Percentiles rank a stretch among this genome's conserved stretches.
These are phyloP conservation scores for Anthostomella pinea DNA, from an alignment of 2,329 filamentous ascomycete species.

Conservation along the genomic window DNA sequence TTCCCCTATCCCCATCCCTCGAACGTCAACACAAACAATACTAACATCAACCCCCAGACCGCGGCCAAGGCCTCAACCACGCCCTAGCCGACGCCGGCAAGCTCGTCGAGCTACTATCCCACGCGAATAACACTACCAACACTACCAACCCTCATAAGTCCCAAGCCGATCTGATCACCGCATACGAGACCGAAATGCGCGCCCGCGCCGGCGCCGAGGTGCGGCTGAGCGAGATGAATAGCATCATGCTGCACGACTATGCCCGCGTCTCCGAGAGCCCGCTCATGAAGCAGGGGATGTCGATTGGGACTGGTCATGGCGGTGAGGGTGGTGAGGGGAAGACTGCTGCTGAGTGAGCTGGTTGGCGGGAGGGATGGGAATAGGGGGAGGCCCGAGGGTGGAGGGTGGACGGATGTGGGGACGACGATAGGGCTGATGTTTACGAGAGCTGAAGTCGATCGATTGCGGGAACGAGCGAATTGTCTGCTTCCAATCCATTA, in stretches of 20 bases:
- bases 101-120: conserved; percentile 32
- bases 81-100: conserved; percentile 41
- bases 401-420: no score
- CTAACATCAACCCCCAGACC: conserved; percentile 25
- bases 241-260: conserved; percentile 45
- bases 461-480: conserved; percentile 9
- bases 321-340: conserved; percentile 2
- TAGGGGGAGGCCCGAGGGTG: no score
- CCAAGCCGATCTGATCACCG: conserved; percentile 30
- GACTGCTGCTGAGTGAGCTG: not conserved
- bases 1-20: not conserved
- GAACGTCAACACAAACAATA: conserved; percentile 4
- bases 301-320: conserved; percentile 16
- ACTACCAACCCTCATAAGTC: conserved; percentile 4
- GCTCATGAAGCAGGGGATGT: conserved; percentile 22
- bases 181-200: conserved; percentile 45
- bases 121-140: not conserved
- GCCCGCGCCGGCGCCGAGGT: conserved; percentile 43
- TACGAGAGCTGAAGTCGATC: no score
- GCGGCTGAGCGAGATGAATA: conserved; percentile 40
- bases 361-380: not conserved
- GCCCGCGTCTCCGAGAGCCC: conserved; percentile 30
- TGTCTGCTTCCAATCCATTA: no score
- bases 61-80: conserved; percentile 49
- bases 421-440: no score